Evolutionary conservation across 768 basidiomycete species (phyloP), one percentile per base, ranked within the genome.

Genomic region (Cystobasidium ongulense): DNA sequence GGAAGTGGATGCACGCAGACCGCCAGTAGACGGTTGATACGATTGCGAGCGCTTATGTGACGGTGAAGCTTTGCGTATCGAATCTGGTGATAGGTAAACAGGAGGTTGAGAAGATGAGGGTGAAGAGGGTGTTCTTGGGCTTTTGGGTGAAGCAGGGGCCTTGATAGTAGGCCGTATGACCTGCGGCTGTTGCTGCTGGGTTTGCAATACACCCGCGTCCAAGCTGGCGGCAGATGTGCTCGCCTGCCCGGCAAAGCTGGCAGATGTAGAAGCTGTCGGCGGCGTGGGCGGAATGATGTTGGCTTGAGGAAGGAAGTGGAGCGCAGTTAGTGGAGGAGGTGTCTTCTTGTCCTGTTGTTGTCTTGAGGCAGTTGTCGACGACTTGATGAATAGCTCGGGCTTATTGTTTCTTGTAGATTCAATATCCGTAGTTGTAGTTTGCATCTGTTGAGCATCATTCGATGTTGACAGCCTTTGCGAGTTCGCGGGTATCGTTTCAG

Each of bases 221-320:
- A 27, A 15, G 29, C 29, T 59, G 13, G 17, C 17, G 21, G 11
- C 33, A 27, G 27, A 38, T 15, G 5, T 46, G 15, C 1, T 17
- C 2, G 38, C 35, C 29, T 39, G 63, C 15, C 18, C 5, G 10
- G 63, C 11, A 64, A 46, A 46, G 36, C 36, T 64, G 13, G 63
- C 31, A 36, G 63, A 64, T 31, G 63, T 64, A 64, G 63, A 64
- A 27, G 63, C 63, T 11, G 63, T 46, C 23, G 63, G 63, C 7
- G 63, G 63, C 27, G 63, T 64, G n/a, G 63, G 63, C 11, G 63
- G 63, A 29, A 64, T 64, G 4, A 64, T 27, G n/a, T 64, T 35
- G 5, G 63, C 63, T 64, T 64, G 63, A 2, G 63, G 63, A 2
- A 64, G 25, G n/a, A 27, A 35, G 5, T 59, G 57, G 15, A 59